phyloP scores from a whole-genome alignment of 306 rosid species.

The Glycine latifolia region DNA sequence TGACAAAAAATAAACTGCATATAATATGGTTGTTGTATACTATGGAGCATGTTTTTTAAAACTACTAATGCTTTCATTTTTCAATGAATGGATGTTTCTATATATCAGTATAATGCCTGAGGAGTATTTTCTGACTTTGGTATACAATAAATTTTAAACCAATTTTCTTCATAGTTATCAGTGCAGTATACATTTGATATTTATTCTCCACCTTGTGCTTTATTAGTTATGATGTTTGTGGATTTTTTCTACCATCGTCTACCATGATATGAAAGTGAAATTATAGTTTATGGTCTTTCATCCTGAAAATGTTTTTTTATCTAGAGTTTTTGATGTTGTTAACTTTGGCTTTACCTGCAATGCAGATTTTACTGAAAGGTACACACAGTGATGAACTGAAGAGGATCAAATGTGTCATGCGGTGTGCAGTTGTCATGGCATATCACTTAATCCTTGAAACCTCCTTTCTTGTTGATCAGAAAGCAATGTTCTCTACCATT shows the following conservation, averaged over 20 bases:
- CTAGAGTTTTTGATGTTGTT: too few species aligned
- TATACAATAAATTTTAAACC: background rate
- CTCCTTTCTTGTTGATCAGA: conserved; percentile 90
- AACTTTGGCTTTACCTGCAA: conserved; percentile 36
- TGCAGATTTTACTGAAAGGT: conserved; percentile 98
- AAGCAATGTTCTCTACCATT: conserved; percentile 85
- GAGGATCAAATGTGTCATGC: conserved; percentile 81
- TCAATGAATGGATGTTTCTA: background rate
- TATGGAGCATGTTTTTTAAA: conserved; percentile 24
- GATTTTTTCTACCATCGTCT: conserved; percentile 35
- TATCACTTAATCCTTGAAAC: conserved; percentile 91
- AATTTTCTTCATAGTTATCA: conserved; percentile 10
- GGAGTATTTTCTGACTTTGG: conserved; percentile 1
- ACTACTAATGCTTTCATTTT: conserved; percentile 1
- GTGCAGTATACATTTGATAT: conserved; percentile 10
- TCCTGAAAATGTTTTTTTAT: background rate
- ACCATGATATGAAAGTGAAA: conserved; percentile 1
- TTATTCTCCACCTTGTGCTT: conserved; percentile 25
- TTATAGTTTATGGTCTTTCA: conserved; percentile 39
- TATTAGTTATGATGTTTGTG: conserved; percentile 26
- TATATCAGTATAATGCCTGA: background rate
- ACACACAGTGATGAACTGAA: conserved; percentile 83
- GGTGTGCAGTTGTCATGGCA: conserved; percentile 92
- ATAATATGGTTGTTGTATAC: conserved; percentile 24
- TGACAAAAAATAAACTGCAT: conserved; percentile 3